Evolutionary conservation across 192 early-diverging fungal species (phyloP), one percentile per base, ranked within the genome.

Genomic region (Paraglomus occultum): DNA sequence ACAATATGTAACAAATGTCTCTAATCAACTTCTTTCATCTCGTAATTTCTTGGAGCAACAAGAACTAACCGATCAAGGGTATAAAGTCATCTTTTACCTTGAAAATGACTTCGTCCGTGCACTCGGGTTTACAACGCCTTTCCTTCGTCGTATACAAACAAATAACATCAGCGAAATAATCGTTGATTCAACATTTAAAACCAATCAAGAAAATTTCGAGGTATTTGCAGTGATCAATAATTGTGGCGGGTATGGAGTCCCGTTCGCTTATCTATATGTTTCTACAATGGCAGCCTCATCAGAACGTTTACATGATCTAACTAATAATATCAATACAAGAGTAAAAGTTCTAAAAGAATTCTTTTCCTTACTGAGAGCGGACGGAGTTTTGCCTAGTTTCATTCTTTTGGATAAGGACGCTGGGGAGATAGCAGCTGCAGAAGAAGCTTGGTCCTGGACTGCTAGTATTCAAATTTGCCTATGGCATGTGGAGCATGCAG

Each of bases 401-500:
- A 46, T 11, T 63, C 43, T 63, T 51, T 0, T 65, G 10, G 15
- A 65, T 43, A 51, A 65, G 49, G 39, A 65, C 51, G 63, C 63
- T n/a, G 14, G 10, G 51, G 8, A 65, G 4, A 65, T 51, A 42
- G 22, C 49, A n/a, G 49, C 64, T 3, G 51, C 51, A 52, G 12
- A 51, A 14, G 38, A 65, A 12, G 64, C 64, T 18, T 65, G 64
- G 50, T 42, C 64, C 17, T 49, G 64, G 38, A 65, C 7, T n/a
- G 8, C 15, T 12, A 65, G 39, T 42, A 18, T 65, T 22, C 64
- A 65, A 18, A 9, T 63, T 22, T 63, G 20, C 11, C 48, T 15
- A 7, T 63, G 43, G 61, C 61, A 63, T 46, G 8, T 65, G 7
- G 64, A 65, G 9, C 64, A 65, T 51, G 50, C 64, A 9, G 51